A percentile compares a stretch with the other conserved stretches of the same genome.
Evolutionary conservation across 768 basidiomycete genomes (phyloP).

Genomic region (Trametes villosa): DNA sequence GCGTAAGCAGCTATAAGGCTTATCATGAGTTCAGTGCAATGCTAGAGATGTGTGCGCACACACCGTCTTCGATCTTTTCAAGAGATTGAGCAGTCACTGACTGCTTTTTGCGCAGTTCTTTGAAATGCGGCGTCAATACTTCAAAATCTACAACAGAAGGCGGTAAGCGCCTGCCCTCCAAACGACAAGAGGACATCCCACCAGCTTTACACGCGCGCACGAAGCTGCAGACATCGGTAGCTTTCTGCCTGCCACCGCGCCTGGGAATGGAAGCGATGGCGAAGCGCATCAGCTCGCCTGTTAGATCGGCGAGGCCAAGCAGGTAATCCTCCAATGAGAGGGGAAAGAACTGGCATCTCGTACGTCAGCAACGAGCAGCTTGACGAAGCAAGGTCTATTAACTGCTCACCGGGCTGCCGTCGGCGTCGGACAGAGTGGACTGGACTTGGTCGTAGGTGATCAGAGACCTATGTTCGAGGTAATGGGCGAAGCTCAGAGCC

Average conservation of each 20-base stretch:
- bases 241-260: conserved; percentile 65
- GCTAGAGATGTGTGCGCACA: conserved; percentile 21
- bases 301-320: conserved; percentile 91
- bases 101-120: conserved; percentile 86
- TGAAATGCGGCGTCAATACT: conserved; percentile 67
- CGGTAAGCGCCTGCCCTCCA: too few relatives aligned
- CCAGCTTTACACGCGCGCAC: conserved; percentile 46
- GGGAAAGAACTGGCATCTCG: conserved; percentile 64
- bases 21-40: neutral
- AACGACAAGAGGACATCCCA: neutral
- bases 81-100: conserved; percentile 84
- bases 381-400: neutral
- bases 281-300: conserved; percentile 95
- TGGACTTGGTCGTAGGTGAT: conserved; percentile 75
- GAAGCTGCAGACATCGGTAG: conserved; percentile 67
- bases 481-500: conserved; percentile 87
- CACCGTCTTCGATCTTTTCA: conserved; percentile 93
- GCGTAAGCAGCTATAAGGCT: conserved; percentile 65
- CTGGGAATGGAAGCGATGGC: conserved; percentile 83
- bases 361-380: neutral
- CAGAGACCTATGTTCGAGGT: conserved; percentile 69
- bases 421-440: conserved; percentile 58
- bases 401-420: conserved; percentile 63
- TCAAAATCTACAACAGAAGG: conserved; percentile 70
- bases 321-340: conserved; percentile 84